Base-by-base conservation (phyloP, 2,329 filamentous ascomycete species). In the Alternaria sp. region DNA sequence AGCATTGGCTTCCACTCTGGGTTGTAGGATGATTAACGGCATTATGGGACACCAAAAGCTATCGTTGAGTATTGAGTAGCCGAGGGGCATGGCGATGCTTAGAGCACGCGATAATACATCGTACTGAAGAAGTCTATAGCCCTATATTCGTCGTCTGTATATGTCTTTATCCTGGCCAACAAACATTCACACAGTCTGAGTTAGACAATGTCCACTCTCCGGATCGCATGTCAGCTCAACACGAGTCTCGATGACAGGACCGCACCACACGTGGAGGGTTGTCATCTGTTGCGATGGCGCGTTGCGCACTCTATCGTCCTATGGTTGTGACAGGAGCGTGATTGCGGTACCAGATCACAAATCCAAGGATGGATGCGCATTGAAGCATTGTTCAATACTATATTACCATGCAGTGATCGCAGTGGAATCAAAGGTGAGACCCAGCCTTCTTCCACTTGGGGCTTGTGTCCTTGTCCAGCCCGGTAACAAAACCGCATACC, bases 401-500 rank as follows among this genome's bases (percentile, higher is more conserved):
- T 20, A 42, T 42, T 18, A 42, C 39, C 11, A 42, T 14, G 8
- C 8, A 26, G 16, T 24, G 20, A 42, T 22, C 22, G 20, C 16
- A 22, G 7, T 26, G 7, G 2, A 34, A 44, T 56, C n/a, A 58
- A 36, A 58, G 51, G 14, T 46, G 41, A 22, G 55, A 46, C 18
- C 7, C 42, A 41, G 24, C 12, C 24, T 34, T 42, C 9, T 42
- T 16, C 39, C 39, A 42, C 39, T 42, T 5, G 5, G 20, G 20
- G 39, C 39, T 42, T 20, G 22, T 42, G 16, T 24, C 20, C 20
- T 24, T 24, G 24, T 7, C 39, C 22, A 74, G 18, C 3, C 65
- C 68, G 4, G 51, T 69, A 63, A 88, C 67, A 68, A 87, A 89
- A 1, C 78, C 78, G 5, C 80, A 65, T 3, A 89, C 84, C 61